Evolutionary conservation across 2,329 filamentous ascomycete species (phyloP), one percentile per base, ranked within the genome.

Genomic region (Pochonia chlamydosporia): DNA sequence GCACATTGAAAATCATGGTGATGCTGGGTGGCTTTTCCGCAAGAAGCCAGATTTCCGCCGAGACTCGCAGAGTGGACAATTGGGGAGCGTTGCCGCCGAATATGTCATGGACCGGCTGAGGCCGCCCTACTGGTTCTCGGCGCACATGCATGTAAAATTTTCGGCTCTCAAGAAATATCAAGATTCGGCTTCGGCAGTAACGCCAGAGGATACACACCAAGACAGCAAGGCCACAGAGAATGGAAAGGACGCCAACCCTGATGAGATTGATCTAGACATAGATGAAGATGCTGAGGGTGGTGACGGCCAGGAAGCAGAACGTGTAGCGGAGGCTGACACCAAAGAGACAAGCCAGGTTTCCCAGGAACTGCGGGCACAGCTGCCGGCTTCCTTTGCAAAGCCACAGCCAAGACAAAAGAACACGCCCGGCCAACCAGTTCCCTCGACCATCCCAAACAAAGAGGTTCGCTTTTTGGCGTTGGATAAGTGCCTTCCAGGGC

Each of bases 101-200:
- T 81, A 86, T 55, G 83, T 96, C 18, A 78, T 97, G 66, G 84
- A 96, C 60, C 78, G 87, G 25, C 67, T 99, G 44, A 77, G 89
- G 44, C 93, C 93, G 9, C 76, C 78, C 0, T 85, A 89, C 63
- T 99, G 93, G 93, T 96, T 97, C 63, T 85, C 87, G 31, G 93
- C 91, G 3, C 93, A 99, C 66, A 68, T 97, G 69, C 93, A 99
- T 66, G 84, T 87, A 71, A 95, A 92, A 61, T 97, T 86, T 62
- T 68, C 84, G 1, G 93, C 91, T 1, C 63, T 81, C 52, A 85
- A 79, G 61, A 69, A 53, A n/a, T 84, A 82, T 48, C 54, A 65
- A 41, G 59, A 82, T 52, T 11, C 41, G 18, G 33, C 10, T 5
- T 3, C 23, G 7, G 18, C 30, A 7, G 7, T 33, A n/a, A 14